A percentile compares a stretch with the other conserved stretches of the same genome.
phyloP scores from a whole-genome alignment of 2,329 filamentous ascomycete genomes.

The Monosporascus ibericus region DNA sequence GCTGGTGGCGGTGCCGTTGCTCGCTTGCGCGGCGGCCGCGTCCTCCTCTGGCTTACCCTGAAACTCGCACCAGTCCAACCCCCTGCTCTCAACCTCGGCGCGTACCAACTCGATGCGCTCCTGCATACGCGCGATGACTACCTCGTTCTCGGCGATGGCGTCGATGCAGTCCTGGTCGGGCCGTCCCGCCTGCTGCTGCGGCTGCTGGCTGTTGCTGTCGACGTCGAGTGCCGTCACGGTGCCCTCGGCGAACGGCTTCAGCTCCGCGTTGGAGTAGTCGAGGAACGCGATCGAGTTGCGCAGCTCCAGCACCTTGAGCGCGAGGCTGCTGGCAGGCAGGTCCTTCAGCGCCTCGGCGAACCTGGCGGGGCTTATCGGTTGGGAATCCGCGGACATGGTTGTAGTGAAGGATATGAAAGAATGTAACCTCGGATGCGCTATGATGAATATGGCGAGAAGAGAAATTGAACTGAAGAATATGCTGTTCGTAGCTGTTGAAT shows the following conservation, averaged over 20 bases:
- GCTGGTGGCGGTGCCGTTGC: background rate
- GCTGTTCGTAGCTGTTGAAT: background rate
- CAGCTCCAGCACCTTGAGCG: slow-evolving; percentile 70
- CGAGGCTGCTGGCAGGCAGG: slow-evolving; percentile 60
- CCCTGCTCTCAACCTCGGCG: slow-evolving; percentile 56
- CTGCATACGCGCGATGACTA: slow-evolving; percentile 61
- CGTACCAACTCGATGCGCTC: slow-evolving; percentile 59
- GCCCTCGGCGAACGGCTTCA: slow-evolving; percentile 60
- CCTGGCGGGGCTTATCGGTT: slow-evolving; percentile 54
- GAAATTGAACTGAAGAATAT: too few relatives aligned
- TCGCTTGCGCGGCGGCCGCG: slow-evolving; percentile 6
- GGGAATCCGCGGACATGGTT: slow-evolving; percentile 55
- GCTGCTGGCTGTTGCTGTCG: slow-evolving; percentile 9
- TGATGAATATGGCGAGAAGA: background rate
- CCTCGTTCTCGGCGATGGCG: slow-evolving; percentile 66
- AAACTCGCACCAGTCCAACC: slow-evolving; percentile 52
- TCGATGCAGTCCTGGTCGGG: slow-evolving; percentile 68
- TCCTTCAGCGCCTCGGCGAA: slow-evolving; percentile 64
- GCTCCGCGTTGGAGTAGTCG: slow-evolving; percentile 66
- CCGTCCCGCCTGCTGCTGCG: slow-evolving; percentile 15
- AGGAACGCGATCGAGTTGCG: slow-evolving; percentile 70
- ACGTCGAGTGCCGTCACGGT: slow-evolving; percentile 26
- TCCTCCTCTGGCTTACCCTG: slow-evolving; percentile 38
- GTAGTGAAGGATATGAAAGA: background rate
- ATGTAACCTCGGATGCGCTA: background rate